Percentiles rank a stretch among this genome's conserved stretches.
Conservation (phyloP, 2,329 filamentous ascomycete species). For the Penicillium concentricum region DNA sequence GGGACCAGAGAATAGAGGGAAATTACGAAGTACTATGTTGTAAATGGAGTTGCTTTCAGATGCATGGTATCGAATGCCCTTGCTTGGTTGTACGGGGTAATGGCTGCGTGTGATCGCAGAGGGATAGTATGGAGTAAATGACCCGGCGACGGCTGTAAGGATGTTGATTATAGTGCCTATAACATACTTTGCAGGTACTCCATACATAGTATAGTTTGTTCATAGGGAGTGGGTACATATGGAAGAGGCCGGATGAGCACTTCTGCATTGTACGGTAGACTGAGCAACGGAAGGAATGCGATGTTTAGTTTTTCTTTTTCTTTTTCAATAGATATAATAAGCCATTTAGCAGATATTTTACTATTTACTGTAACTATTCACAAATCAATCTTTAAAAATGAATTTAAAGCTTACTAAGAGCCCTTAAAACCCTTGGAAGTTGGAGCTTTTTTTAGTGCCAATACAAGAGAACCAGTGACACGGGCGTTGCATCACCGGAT, state of each 20-base stretch:
- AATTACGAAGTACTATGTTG: neutral
- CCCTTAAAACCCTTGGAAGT: no score
- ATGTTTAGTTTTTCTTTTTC: neutral
- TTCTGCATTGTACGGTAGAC: neutral
- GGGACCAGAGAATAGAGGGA: neutral
- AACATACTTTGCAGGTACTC: neutral
- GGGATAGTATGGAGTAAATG: neutral
- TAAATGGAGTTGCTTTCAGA: neutral
- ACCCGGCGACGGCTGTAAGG: neutral
- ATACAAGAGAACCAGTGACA: slow-evolving; percentile 17
- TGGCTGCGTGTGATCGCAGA: neutral
- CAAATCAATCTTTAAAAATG: no score
- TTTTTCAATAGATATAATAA: neutral
- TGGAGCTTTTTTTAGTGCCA: no score
- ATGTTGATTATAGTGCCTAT: no score
- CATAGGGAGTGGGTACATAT: neutral
- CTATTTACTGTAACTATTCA: no score
- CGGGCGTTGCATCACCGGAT: slow-evolving; percentile 24
- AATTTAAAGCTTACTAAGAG: no score
- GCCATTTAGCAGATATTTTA: neutral
- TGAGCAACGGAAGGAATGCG: slow-evolving; percentile 7
- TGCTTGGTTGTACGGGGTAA: slow-evolving; percentile 28
- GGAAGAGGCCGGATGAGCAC: neutral
- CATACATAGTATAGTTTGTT: neutral
- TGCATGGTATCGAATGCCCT: slow-evolving; percentile 14